A percentile compares a stretch with the other conserved stretches of the same genome.
phyloP scores from a whole-genome alignment of 352 stramenopile species.

The Hyaloperonospora arabidopsidis region DNA sequence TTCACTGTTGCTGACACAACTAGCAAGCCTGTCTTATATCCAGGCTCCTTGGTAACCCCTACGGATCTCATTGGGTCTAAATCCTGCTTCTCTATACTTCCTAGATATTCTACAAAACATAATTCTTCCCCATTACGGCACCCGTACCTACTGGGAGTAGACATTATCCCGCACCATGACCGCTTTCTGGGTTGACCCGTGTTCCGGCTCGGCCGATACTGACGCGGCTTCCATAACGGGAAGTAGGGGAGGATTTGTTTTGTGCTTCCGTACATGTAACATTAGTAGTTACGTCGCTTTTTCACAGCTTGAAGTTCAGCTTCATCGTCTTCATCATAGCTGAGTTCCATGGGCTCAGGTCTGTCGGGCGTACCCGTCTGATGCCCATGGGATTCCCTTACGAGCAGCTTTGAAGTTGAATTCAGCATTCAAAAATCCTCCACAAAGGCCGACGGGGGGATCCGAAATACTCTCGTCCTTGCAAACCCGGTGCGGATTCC shows the following conservation, averaged over 20 bases:
- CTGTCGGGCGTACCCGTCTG: no score
- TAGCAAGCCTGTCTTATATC: slow-evolving; percentile 2
- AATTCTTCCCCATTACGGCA: not conserved
- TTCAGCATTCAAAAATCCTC: no score
- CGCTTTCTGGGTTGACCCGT: not conserved
- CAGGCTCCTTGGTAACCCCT: slow-evolving; percentile 8
- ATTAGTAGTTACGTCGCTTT: slow-evolving; percentile 31
- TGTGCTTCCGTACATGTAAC: slow-evolving; percentile 2
- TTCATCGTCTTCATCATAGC: slow-evolving; percentile 38
- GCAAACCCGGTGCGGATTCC: no score
- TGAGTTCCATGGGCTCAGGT: slow-evolving; percentile 1
- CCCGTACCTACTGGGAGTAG: not conserved
- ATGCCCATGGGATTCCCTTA: no score
- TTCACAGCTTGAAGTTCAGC: slow-evolving; percentile 50
- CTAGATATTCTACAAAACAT: no score
- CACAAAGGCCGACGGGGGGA: no score
- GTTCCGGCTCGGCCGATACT: not conserved
- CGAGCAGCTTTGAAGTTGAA: no score
- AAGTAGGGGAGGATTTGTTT: not conserved
- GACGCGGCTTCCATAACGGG: not conserved
- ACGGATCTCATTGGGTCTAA: not conserved
- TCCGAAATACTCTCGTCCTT: no score
- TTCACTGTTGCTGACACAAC: no score
- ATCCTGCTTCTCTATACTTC: no score
- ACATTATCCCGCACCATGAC: not conserved